Percentiles rank a stretch among this genome's conserved stretches.
phyloP scores from a whole-genome alignment of 352 stramenopile genomes.

The Phytophthora citrophthora region DNA sequence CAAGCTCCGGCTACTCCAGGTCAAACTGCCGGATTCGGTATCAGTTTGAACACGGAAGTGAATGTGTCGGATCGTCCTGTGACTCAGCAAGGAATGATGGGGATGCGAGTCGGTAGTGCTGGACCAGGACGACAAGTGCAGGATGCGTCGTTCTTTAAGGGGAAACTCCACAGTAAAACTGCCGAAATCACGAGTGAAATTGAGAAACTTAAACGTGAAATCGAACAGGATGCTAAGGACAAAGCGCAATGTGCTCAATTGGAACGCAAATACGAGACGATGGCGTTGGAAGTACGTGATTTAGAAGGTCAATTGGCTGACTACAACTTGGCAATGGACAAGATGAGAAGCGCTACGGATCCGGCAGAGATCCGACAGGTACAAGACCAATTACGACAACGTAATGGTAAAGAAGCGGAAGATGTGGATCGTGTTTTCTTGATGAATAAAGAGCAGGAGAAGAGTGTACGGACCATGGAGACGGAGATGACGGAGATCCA shows the following conservation, averaged over 20 bases:
- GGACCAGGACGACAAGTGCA: constrained; percentile 85
- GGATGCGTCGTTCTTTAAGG: constrained; percentile 91
- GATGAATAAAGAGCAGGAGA: constrained; percentile 85
- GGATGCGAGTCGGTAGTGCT: constrained; percentile 83
- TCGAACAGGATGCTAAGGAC: constrained; percentile 86
- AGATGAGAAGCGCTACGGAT: constrained; percentile 77
- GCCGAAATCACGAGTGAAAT: constrained; percentile 87
- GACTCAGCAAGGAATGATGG: constrained; percentile 93
- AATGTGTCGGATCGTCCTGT: constrained; percentile 92
- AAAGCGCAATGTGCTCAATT: constrained; percentile 91
- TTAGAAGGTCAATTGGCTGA: constrained; percentile 93
- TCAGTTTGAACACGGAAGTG: constrained; percentile 91
- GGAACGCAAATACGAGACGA: constrained; percentile 78
- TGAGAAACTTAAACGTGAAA: constrained; percentile 79
- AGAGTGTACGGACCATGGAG: constrained; percentile 69
- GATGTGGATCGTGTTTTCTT: constrained; percentile 92
- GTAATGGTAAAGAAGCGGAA: constrained; percentile 85
- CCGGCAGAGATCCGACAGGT: constrained; percentile 73
- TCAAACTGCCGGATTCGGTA: constrained; percentile 69
- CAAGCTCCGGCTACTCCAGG: constrained; percentile 64
- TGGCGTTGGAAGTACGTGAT: constrained; percentile 73
- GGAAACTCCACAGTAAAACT: constrained; percentile 91
- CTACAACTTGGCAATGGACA: constrained; percentile 95
- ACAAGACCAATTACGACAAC: constrained; percentile 67
- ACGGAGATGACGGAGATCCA: constrained; percentile 82